A percentile compares a stretch with the other conserved stretches of the same genome.
Evolutionary conservation across 192 early-diverging fungal genomes (phyloP).

Genomic region (Chytriomyces hyalinus): DNA sequence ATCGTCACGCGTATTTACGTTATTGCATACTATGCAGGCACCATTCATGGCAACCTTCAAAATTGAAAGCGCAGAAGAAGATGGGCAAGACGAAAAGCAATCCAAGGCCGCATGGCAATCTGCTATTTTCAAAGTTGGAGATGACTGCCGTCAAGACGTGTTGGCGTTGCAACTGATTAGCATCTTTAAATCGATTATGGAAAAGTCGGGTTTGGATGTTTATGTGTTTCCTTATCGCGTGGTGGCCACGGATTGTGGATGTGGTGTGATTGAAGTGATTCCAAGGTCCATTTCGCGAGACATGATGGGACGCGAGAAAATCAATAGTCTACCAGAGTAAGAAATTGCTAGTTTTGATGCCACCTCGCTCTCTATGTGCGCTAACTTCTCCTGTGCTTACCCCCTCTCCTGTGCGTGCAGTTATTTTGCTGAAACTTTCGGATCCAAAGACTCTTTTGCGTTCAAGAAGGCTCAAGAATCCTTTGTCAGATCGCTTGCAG

Average conservation of each 20-base stretch:
- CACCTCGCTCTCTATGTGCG: background rate
- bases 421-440: conserved; percentile 93
- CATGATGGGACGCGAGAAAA: conserved; percentile 97
- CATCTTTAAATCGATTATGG: conserved; percentile 96
- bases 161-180: conserved; percentile 97
- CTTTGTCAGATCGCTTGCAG: conserved; percentile 94
- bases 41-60: conserved; percentile 99
- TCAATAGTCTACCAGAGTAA: conserved; percentile 91
- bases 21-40: conserved; percentile 56
- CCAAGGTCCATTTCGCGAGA: conserved; percentile 96
- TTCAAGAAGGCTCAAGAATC: conserved; percentile 91
- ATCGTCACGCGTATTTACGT: background rate
- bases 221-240: conserved; percentile 97
- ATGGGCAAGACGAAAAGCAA: conserved; percentile 58
- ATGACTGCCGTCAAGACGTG: conserved; percentile 99
- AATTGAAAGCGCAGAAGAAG: conserved; percentile 68
- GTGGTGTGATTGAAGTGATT: conserved; percentile 98
- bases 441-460: conserved; percentile 82
- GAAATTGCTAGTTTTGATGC: background rate
- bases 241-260: conserved; percentile 95
- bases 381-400: background rate
- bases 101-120: conserved; percentile 69
- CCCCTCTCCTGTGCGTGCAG: conserved; percentile 19
- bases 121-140: conserved; percentile 99
- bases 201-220: conserved; percentile 86